A percentile compares a stretch with the other conserved stretches of the same genome.
Conservation (phyloP, 805 yeast genomes). For the Nakazawaea pomicola region DNA sequence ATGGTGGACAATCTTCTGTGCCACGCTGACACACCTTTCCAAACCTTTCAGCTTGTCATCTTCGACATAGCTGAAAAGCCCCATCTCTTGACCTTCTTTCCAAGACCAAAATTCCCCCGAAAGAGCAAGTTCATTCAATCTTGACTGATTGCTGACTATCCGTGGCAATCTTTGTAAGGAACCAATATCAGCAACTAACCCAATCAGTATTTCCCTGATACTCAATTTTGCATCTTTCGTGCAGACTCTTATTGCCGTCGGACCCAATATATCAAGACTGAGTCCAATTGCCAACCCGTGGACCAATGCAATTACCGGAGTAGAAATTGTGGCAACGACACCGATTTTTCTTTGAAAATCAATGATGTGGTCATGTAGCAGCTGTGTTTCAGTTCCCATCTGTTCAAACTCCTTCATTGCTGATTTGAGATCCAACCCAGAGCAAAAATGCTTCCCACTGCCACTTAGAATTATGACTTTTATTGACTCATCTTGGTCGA, state of each 20-base stretch:
- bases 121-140: conserved; percentile 54
- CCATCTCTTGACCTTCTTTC: conserved; percentile 50
- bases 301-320: conserved; percentile 62
- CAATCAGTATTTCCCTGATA: conserved; percentile 67
- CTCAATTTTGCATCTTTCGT: conserved; percentile 47
- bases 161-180: conserved; percentile 62
- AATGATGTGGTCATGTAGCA: conserved; percentile 33
- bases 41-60: conserved; percentile 46
- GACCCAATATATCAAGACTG: conserved; percentile 61
- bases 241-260: conserved; percentile 54
- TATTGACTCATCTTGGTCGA: conserved; percentile 40
- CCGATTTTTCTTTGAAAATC: conserved; percentile 57
- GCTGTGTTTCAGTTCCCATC: conserved; percentile 21
- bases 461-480: conserved; percentile 56
- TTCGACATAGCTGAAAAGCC: conserved; percentile 43
- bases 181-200: conserved; percentile 78
- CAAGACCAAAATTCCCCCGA: conserved; percentile 56
- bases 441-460: conserved; percentile 48
- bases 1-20: conserved; percentile 38
- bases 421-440: conserved; percentile 58
- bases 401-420: conserved; percentile 16
- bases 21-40: conserved; percentile 43
- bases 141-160: conserved; percentile 48
- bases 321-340: conserved; percentile 39
- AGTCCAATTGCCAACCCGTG: conserved; percentile 67